Conservation (phyloP, 441 rosid species). For the Populus trichocarpa region DNA sequence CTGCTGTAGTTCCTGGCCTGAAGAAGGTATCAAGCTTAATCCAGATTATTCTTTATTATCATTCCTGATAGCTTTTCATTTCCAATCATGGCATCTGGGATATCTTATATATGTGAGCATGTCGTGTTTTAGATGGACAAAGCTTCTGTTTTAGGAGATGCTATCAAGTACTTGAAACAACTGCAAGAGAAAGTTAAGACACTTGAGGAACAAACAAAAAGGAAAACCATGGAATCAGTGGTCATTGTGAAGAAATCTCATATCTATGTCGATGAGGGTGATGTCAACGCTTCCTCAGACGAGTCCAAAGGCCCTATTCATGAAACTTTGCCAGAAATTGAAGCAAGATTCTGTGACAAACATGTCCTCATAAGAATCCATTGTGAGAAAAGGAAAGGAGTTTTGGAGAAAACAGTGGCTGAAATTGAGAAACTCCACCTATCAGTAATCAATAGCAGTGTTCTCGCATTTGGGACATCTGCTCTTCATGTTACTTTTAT, state of each 20-base stretch:
- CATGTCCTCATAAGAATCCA: slow-evolving; percentile 65
- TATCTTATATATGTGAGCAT: not conserved
- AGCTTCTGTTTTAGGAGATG: slow-evolving; percentile 83
- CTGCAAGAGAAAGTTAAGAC: slow-evolving; percentile 65
- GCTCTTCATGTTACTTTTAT: slow-evolving; percentile 58
- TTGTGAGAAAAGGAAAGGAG: slow-evolving; percentile 61
- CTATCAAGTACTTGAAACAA: slow-evolving; percentile 70
- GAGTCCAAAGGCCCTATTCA: slow-evolving; percentile 20
- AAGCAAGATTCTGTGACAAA: slow-evolving; percentile 60
- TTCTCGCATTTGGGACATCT: slow-evolving; percentile 56
- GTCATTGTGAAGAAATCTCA: slow-evolving; percentile 64
- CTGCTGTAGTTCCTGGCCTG: slow-evolving; percentile 78
- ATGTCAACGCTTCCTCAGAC: slow-evolving; percentile 24
- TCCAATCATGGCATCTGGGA: not conserved
- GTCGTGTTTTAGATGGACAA: slow-evolving; percentile 60
- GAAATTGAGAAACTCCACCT: slow-evolving; percentile 58
- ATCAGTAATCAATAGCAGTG: slow-evolving; percentile 46
- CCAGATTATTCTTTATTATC: not conserved
- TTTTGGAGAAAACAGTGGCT: slow-evolving; percentile 44
- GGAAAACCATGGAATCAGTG: slow-evolving; percentile 56
- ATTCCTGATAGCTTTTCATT: not conserved
- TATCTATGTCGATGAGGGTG: slow-evolving; percentile 24
- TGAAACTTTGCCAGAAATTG: slow-evolving; percentile 58
- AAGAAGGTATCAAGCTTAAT: slow-evolving; percentile 57
- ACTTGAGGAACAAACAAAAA: slow-evolving; percentile 57